These are phyloP conservation scores for Fagopyrum esculentum DNA, from an alignment of 148 eudicot genomes.

Conservation along the genomic window DNA sequence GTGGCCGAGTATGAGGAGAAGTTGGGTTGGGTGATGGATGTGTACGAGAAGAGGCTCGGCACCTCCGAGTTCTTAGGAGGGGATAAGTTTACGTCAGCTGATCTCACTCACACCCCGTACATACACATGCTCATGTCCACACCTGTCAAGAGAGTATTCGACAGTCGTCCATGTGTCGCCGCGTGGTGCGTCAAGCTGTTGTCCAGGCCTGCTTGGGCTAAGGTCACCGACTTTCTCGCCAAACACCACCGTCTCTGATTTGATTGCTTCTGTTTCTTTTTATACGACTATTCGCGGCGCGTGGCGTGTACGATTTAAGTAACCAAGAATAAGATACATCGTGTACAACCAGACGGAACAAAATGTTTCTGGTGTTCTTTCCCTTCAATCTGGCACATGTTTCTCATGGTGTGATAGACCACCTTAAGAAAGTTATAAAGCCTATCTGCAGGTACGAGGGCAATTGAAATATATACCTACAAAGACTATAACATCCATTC, in stretches of 20 bases:
- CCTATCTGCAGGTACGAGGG: conserved; percentile 21
- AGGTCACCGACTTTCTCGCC: conserved; percentile 9
- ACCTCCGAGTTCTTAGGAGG: conserved; percentile 23
- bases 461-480: conserved; percentile 75
- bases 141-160: conserved; percentile 13
- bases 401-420: too few species aligned
- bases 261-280: not conserved
- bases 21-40: conserved; percentile 22
- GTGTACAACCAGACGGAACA: too few species aligned
- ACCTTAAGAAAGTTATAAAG: too few species aligned
- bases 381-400: too few species aligned
- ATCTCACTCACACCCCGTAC: conserved; percentile 22
- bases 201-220: conserved; percentile 23
- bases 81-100: conserved; percentile 30
- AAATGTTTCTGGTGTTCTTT: too few species aligned
- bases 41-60: conserved; percentile 25
- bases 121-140: conserved; percentile 22
- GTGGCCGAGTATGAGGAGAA: conserved; percentile 14
- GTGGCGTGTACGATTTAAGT: too few species aligned
- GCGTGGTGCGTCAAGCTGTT: conserved; percentile 19
- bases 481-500: not conserved
- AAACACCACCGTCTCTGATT: not conserved
- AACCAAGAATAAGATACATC: too few species aligned
- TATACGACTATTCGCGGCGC: too few species aligned
- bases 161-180: conserved; percentile 14